phyloP scores from a whole-genome alignment of 208 protist species.

The Angomonas deanei region DNA sequence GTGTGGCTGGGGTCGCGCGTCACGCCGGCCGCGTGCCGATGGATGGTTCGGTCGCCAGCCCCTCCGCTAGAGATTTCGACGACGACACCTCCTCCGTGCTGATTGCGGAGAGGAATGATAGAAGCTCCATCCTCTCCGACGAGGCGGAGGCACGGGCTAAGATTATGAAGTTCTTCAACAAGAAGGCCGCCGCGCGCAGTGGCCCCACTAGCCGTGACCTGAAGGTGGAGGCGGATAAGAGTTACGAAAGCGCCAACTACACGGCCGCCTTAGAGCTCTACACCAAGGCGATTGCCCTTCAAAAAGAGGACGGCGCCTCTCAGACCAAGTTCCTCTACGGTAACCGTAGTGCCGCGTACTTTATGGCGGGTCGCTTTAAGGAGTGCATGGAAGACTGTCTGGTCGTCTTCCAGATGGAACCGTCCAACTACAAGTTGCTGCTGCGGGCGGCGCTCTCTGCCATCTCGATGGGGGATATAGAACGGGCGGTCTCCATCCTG shows the following conservation, averaged over 20 bases:
- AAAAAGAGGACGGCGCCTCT: slow-evolving; percentile 50
- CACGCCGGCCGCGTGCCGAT: neutral
- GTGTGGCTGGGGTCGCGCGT: neutral
- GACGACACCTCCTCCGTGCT: neutral
- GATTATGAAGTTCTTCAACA: slow-evolving; percentile 7
- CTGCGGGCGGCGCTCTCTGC: slow-evolving; percentile 71
- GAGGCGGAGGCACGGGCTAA: neutral
- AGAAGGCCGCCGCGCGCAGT: neutral
- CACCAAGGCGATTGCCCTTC: slow-evolving; percentile 72
- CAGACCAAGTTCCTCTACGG: slow-evolving; percentile 68
- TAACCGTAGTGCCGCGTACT: slow-evolving; percentile 85
- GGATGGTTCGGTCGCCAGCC: slow-evolving; percentile 7
- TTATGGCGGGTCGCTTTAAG: slow-evolving; percentile 78
- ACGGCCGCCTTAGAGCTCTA: slow-evolving; percentile 77
- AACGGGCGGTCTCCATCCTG: slow-evolving; percentile 53
- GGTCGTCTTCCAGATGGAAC: slow-evolving; percentile 63
- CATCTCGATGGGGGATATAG: slow-evolving; percentile 73
- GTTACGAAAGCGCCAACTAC: slow-evolving; percentile 82
- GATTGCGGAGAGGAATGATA: neutral
- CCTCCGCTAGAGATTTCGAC: neutral
- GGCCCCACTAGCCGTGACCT: slow-evolving; percentile 45
- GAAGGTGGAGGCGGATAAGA: slow-evolving; percentile 80
- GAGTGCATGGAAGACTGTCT: slow-evolving; percentile 84
- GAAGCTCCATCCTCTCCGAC: neutral
- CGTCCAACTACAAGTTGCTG: slow-evolving; percentile 61